Evolutionary conservation across 169 alveolate species (phyloP).

Genomic region (Blepharisma undulans): DNA sequence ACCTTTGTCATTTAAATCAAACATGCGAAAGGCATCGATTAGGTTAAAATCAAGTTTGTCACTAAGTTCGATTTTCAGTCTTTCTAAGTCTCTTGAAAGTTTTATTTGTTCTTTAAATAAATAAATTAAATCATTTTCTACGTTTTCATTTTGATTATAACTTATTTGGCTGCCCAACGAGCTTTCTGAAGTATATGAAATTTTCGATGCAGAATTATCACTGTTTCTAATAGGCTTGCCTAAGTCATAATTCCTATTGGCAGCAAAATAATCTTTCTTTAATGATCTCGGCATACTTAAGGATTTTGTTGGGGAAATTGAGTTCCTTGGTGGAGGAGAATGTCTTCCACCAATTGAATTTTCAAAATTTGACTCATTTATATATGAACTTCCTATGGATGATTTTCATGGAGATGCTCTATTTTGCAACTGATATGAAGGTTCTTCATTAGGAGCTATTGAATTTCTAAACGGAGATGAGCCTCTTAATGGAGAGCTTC

Average conservation of each 20-base stretch:
- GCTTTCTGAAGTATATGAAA: neutral
- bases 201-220: neutral
- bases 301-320: neutral
- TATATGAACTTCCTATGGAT: neutral
- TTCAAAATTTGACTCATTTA: neutral
- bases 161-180: neutral
- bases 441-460: neutral
- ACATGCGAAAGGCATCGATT: slow-evolving; percentile 66
- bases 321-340: neutral
- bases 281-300: neutral
- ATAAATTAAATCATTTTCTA: neutral
- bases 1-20: slow-evolving; percentile 59
- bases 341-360: neutral
- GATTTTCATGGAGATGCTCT: neutral
- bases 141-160: neutral
- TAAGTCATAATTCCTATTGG: neutral
- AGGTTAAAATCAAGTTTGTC: slow-evolving; percentile 58
- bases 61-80: slow-evolving; percentile 44
- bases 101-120: slow-evolving; percentile 1
- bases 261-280: neutral
- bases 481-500: neutral
- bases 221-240: neutral
- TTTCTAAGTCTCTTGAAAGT: slow-evolving; percentile 56
- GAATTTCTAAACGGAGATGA: neutral
- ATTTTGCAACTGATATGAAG: neutral